phyloP scores from a whole-genome alignment of 352 stramenopile genomes.

The Globisporangium emineosum region DNA sequence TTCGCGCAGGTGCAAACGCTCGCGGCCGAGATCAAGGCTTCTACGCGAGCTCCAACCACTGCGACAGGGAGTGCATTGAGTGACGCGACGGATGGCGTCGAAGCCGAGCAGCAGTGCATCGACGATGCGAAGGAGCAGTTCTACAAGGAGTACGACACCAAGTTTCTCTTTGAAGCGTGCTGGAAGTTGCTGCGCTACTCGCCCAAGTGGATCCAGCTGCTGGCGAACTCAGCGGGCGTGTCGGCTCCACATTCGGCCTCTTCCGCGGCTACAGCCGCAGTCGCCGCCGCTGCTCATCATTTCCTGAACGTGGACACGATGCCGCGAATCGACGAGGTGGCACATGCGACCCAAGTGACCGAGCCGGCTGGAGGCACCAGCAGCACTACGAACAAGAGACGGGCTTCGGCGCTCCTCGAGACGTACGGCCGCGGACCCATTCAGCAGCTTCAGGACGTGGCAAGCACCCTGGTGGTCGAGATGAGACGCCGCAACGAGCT shows the following conservation, averaged over 20 bases:
- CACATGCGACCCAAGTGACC: constrained; percentile 1
- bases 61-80: neutral
- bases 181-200: constrained; percentile 68
- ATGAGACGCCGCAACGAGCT: constrained; percentile 61
- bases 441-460: constrained; percentile 29
- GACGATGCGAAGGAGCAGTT: constrained; percentile 56
- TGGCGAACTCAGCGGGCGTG: constrained; percentile 36
- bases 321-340: constrained; percentile 11
- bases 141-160: constrained; percentile 40
- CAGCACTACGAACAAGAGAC: constrained; percentile 8
- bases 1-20: constrained; percentile 36
- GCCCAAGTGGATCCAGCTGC: constrained; percentile 60
- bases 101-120: constrained; percentile 39
- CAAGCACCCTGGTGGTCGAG: constrained; percentile 41
- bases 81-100: neutral
- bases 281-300: neutral
- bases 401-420: constrained; percentile 12
- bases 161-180: constrained; percentile 70
- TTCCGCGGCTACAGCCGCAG: neutral
- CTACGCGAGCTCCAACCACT: neutral
- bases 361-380: neutral
- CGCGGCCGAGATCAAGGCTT: constrained; percentile 5
- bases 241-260: constrained; percentile 14
- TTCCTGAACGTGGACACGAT: constrained; percentile 15
- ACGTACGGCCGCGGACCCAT: constrained; percentile 5